phyloP scores from a whole-genome alignment of 2,329 filamentous ascomycete species.

The Trichoderma endophyticum region DNA sequence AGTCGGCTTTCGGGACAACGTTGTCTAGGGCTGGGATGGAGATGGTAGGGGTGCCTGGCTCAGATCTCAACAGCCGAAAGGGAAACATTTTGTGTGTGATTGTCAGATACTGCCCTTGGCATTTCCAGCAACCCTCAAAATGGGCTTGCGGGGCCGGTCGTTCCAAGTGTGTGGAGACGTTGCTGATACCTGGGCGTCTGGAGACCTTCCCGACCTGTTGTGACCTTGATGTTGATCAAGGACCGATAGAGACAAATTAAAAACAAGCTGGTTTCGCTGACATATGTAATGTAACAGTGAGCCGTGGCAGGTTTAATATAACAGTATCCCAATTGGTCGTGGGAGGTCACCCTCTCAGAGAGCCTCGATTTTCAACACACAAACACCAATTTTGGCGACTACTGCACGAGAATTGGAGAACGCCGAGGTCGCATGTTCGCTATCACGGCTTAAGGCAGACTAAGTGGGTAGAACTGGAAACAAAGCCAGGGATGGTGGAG shows the following conservation, averaged over 20 bases:
- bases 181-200: neutral
- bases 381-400: neutral
- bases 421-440: conserved; percentile 9
- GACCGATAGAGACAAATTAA: neutral
- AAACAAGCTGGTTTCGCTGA: neutral
- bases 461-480: conserved; percentile 10
- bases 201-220: neutral
- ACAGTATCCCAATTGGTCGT: neutral
- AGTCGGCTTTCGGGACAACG: conserved; percentile 17
- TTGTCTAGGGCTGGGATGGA: conserved; percentile 2
- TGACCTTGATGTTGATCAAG: neutral
- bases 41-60: conserved; percentile 10
- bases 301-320: neutral
- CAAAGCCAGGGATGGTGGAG: neutral
- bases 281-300: neutral
- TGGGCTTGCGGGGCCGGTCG: neutral
- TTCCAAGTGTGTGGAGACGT: neutral
- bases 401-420: neutral
- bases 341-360: neutral
- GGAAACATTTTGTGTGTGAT: conserved; percentile 4
- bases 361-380: neutral
- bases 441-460: neutral
- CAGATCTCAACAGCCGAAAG: conserved; percentile 13
- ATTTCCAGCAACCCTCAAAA: neutral
- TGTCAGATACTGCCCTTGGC: neutral